Base-by-base conservation (phyloP, 768 basidiomycete species). In the Tylopilus plumbeoviolaceoides region DNA sequence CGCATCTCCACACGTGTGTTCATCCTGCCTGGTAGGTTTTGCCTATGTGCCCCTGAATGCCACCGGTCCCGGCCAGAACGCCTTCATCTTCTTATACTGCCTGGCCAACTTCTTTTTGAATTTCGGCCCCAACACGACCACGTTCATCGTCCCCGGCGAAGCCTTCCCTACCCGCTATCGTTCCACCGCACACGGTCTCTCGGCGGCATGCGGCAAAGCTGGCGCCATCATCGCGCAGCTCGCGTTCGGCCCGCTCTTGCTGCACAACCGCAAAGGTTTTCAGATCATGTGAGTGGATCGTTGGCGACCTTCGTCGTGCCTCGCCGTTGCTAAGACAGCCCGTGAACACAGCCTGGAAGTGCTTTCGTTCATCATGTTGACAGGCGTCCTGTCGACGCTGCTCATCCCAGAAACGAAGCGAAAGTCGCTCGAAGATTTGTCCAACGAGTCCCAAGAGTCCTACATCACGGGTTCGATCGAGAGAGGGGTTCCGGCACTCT, bases 301-400 rank as follows among this genome's bases (percentile, higher is more conserved):
- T 36, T 31, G 38, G 10, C 30, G 40, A 12, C 51, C 21, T 18
- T 35, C 17, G 23, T 35, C 17, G 23, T 50, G 17, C n/a, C 3
- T 23, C 14, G 33, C 9, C 23, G 38, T 14, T 12, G 17, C 55
- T 58, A 11, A 30, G 33, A 41, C 59, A 54, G 7, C 39, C 42
- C 9, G 17, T 5, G 10, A 36, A 36, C 28, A 1, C 46, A 87
- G 85, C 58, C 69, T 93, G 36, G 79, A 90, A 67, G 80, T 89
- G 56, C 87, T 92, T 56, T 87, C 89, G 9, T 71, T 90, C 44
- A 85, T 91, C 77, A 91, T 91, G 89, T 71, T 90, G 51, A 90
- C 87, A 1, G 91, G 91, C 48, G 73, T 91, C 59, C 78, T 85
- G 72, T 90, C 91, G 9, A 91, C 91, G 2, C 71, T 90, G 39